A percentile compares a stretch with the other conserved stretches of the same genome.
phyloP scores from a whole-genome alignment of 2,329 filamentous ascomycete species.

The Raffaelea arxii region DNA sequence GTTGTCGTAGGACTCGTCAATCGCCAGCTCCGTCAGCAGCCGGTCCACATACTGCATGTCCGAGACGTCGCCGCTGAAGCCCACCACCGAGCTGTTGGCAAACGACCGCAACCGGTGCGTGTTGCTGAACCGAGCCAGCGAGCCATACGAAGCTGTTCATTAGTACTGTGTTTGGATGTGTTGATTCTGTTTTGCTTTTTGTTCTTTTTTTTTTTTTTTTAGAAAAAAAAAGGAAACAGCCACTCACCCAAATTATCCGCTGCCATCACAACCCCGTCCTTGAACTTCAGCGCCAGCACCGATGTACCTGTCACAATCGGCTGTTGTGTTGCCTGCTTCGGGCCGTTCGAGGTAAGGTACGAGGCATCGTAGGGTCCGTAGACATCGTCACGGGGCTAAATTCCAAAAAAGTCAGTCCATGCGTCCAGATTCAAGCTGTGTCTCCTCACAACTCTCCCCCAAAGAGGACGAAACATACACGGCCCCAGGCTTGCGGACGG shows the following conservation, averaged over 20 bases:
- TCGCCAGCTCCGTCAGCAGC: slow-evolving; percentile 75
- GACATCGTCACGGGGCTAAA: slow-evolving; percentile 88
- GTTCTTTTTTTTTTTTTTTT: background rate
- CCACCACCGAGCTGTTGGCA: slow-evolving; percentile 72
- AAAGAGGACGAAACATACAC: slow-evolving; percentile 39
- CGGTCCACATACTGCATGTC: slow-evolving; percentile 99
- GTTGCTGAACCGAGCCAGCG: slow-evolving; percentile 90
- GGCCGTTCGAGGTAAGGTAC: slow-evolving; percentile 62
- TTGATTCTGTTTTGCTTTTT: background rate
- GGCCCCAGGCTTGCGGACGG: slow-evolving; percentile 63
- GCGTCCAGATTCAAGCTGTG: too few species aligned
- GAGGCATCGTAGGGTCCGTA: slow-evolving; percentile 89
- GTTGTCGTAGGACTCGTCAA: slow-evolving; percentile 73
- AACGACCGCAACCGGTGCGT: slow-evolving; percentile 92
- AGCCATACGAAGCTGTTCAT: slow-evolving; percentile 89
- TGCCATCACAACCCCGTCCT: slow-evolving; percentile 90
- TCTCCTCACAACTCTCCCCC: too few species aligned
- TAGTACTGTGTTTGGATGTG: background rate
- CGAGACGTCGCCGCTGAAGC: slow-evolving; percentile 93
- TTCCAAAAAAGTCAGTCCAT: background rate
- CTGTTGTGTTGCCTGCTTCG: slow-evolving; percentile 79
- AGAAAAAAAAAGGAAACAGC: slow-evolving; percentile 2
- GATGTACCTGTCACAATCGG: slow-evolving; percentile 96
- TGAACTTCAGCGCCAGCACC: slow-evolving; percentile 90
- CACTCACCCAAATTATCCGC: slow-evolving; percentile 81